These are phyloP conservation scores for Lepidium aucheri DNA, from an alignment of 345 rosid species.

Conservation along the genomic window DNA sequence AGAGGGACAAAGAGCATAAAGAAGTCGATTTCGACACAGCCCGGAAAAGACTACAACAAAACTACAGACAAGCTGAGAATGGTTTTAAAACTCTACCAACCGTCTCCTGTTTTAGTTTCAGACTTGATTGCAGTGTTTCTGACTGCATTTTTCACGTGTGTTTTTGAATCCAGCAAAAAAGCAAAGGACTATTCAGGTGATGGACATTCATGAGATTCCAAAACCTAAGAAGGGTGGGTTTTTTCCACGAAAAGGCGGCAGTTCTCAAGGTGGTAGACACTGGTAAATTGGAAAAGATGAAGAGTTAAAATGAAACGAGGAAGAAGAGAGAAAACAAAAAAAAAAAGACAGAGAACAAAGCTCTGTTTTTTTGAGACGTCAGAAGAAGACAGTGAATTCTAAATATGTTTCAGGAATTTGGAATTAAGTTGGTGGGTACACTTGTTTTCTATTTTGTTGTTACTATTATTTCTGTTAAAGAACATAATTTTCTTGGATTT, in stretches of 20 bases:
- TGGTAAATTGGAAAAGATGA: constrained; percentile 45
- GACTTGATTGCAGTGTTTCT: background rate
- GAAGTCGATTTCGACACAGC: constrained; percentile 55
- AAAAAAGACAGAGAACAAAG: constrained; percentile 1
- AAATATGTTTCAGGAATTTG: constrained; percentile 17
- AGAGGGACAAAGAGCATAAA: constrained; percentile 69
- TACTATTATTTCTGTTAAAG: background rate
- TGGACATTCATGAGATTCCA: constrained; percentile 96
- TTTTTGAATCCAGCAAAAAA: constrained; percentile 66
- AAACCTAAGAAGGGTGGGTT: constrained; percentile 81
- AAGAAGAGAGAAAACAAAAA: background rate
- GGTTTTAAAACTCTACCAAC: constrained; percentile 34
- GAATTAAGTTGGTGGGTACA: constrained; percentile 30
- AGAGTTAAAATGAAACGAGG: constrained; percentile 7
- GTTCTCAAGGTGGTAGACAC: constrained; percentile 89
- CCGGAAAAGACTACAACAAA: constrained; percentile 78
- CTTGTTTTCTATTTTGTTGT: constrained; percentile 24
- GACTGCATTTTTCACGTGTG: background rate
- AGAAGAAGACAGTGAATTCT: constrained; percentile 9
- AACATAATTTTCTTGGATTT: constrained; percentile 23
- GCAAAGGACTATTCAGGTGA: constrained; percentile 98
- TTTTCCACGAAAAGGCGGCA: constrained; percentile 80
- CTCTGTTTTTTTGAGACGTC: constrained; percentile 6
- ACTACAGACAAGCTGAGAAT: constrained; percentile 83
- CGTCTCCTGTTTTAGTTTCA: background rate